Evolutionary conservation across 768 basidiomycete genomes (phyloP).

Genomic region (Polyporus arcularius): DNA sequence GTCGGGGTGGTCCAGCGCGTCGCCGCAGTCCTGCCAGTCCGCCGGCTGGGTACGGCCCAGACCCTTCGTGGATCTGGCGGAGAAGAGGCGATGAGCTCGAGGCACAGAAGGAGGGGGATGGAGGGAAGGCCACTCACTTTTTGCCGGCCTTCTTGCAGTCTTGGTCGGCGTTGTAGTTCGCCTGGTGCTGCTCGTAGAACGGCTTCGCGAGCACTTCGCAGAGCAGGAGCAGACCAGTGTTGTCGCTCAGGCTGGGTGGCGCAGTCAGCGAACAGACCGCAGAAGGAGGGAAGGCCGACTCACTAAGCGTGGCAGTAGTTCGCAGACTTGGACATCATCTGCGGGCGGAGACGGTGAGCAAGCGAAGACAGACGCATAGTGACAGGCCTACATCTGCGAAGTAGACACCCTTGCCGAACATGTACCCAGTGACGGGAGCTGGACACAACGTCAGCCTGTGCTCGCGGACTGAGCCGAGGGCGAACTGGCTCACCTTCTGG

Average conservation of each 20-base stretch:
- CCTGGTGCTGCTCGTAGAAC: slow-evolving; percentile 46
- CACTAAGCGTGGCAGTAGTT: slow-evolving; percentile 55
- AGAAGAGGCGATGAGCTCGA: background rate
- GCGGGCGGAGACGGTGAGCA: background rate
- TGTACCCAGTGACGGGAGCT: slow-evolving; percentile 58
- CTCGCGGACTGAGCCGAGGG: background rate
- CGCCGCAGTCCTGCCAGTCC: slow-evolving; percentile 62
- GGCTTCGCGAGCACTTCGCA: slow-evolving; percentile 64
- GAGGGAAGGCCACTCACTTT: background rate
- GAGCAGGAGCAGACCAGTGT: slow-evolving; percentile 56
- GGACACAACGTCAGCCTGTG: background rate
- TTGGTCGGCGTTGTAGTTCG: slow-evolving; percentile 52
- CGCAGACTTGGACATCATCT: slow-evolving; percentile 73
- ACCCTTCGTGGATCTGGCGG: slow-evolving; percentile 54
- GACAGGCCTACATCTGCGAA: slow-evolving; percentile 54
- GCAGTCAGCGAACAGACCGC: background rate
- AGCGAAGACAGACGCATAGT: background rate
- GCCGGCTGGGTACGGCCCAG: slow-evolving; percentile 52
- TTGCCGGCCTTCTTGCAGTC: slow-evolving; percentile 49
- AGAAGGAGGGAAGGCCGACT: slow-evolving; percentile 21
- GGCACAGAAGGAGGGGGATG: background rate
- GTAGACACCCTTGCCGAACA: slow-evolving; percentile 71
- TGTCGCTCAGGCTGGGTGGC: slow-evolving; percentile 45
- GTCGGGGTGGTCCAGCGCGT: slow-evolving; percentile 46
- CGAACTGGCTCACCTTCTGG: slow-evolving; percentile 48